These are phyloP conservation scores for Dothideomycetes sp. DNA, from an alignment of 2,329 filamentous ascomycete species.

Conservation along the genomic window DNA sequence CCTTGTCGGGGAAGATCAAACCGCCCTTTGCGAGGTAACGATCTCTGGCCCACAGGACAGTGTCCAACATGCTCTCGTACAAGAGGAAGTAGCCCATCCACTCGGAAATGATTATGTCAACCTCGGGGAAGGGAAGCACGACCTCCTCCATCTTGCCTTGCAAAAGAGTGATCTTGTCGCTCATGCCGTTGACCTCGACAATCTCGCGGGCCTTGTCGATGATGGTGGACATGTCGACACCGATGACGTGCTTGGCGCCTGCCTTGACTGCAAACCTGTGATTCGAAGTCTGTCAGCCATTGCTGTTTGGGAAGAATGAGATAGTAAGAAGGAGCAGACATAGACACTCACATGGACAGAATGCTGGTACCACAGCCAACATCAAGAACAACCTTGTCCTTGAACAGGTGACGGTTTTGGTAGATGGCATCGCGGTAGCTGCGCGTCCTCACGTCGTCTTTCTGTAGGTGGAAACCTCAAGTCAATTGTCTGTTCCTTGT, in stretches of 20 bases:
- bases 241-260: conserved; percentile 96
- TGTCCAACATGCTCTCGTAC: conserved; percentile 98
- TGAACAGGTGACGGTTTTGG: conserved; percentile 90
- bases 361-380: conserved; percentile 97
- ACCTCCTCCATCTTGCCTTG: conserved; percentile 99
- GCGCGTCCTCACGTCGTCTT: conserved; percentile 94
- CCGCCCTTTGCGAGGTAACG: conserved; percentile 70
- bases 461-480: conserved; percentile 52
- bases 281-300: conserved; percentile 11
- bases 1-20: conserved; percentile 97
- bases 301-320: neutral
- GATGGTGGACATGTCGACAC: conserved; percentile 99
- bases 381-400: conserved; percentile 88
- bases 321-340: neutral
- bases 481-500: neutral
- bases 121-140: conserved; percentile 80
- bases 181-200: conserved; percentile 81
- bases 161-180: conserved; percentile 91
- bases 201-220: conserved; percentile 98
- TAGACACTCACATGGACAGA: conserved; percentile 75
- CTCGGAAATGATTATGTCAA: conserved; percentile 99
- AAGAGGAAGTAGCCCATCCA: conserved; percentile 99
- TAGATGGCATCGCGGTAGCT: conserved; percentile 97
- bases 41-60: conserved; percentile 92
- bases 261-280: conserved; percentile 90